Evolutionary conservation across 208 protist genomes (phyloP).

Genomic region (Acanthamoeba divionensis): DNA sequence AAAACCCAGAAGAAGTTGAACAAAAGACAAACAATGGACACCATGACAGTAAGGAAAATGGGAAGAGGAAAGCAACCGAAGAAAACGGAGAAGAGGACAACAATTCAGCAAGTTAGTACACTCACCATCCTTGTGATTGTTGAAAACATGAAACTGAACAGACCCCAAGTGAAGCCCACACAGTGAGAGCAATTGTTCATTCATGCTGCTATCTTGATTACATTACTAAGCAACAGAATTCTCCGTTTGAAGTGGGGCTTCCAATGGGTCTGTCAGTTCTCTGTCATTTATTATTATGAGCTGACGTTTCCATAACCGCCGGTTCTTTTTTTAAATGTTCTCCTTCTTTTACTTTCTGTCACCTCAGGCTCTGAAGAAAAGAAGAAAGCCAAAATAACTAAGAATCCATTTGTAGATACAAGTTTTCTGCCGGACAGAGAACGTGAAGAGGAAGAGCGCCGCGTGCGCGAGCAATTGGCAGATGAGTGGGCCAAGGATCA

Average conservation of each 20-base stretch:
- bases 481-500: constrained; percentile 80
- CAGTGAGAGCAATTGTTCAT: too few relatives aligned
- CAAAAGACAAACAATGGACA: background rate
- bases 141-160: too few relatives aligned
- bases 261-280: too few relatives aligned
- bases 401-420: constrained; percentile 79
- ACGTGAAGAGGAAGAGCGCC: constrained; percentile 72
- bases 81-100: background rate
- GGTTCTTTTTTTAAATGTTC: background rate
- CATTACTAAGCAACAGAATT: too few relatives aligned
- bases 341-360: background rate
- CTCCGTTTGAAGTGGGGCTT: too few relatives aligned
- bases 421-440: constrained; percentile 82
- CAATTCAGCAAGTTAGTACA: too few relatives aligned
- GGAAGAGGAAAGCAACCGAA: background rate
- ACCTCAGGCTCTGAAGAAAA: background rate
- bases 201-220: background rate
- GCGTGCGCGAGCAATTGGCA: constrained; percentile 69
- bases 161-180: too few relatives aligned
- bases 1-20: background rate
- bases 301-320: too few relatives aligned
- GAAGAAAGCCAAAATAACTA: constrained; percentile 52
- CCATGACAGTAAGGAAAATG: background rate
- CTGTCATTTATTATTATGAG: too few relatives aligned
- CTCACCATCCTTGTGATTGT: too few relatives aligned